Base-by-base conservation (phyloP, 768 basidiomycete genomes). In the Pilatotrama ljubarskyi region DNA sequence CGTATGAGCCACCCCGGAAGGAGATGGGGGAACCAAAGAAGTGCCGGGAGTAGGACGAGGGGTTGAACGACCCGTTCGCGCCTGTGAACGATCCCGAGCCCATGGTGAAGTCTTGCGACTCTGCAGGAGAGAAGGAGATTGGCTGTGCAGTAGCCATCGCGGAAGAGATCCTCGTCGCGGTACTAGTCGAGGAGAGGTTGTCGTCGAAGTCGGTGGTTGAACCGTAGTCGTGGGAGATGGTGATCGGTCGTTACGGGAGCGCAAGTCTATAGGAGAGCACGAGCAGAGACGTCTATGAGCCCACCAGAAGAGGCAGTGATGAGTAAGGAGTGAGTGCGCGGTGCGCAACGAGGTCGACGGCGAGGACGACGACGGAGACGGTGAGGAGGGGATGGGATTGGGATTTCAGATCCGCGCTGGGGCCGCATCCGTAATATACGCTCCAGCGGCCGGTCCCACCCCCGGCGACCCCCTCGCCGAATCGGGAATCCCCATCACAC, bases 11-110 rank as follows among this genome's bases (percentile, higher is more conserved):
- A 0, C 81, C 77, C 5, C 84, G 80, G 82, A 86, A 91, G 4
- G 89, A 90, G 13, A 64, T 38, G 43, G 89, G 88, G 0, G 88
- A 90, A 54, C 87, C 86, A 7, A 90, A 77, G 69, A 88, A 85
- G 65, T 86, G 82, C 35, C 85, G 76, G 29, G 84, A 83, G 75
- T 86, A 90, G 0, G 85, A 85, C 3, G 85, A 81, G 17, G 86
- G 79, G 67, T 86, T 87, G 73, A 88, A 86, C 3, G 74, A 70
- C n/a, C 77, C 76, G 55, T 77, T 79, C 29, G 76, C 74, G 29
- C 73, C 74, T 14, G 70, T 64, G 63, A 81, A 85, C 0, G 84
- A 86, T 66, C 83, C 81, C 18, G 74, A 72, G 61, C 76, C 72
- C 70, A 80, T 81, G 41, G 63, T 50, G 55, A 71, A 55, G 64